Conservation (phyloP, 2,329 filamentous ascomycete species). For the Fusarium continuum region DNA sequence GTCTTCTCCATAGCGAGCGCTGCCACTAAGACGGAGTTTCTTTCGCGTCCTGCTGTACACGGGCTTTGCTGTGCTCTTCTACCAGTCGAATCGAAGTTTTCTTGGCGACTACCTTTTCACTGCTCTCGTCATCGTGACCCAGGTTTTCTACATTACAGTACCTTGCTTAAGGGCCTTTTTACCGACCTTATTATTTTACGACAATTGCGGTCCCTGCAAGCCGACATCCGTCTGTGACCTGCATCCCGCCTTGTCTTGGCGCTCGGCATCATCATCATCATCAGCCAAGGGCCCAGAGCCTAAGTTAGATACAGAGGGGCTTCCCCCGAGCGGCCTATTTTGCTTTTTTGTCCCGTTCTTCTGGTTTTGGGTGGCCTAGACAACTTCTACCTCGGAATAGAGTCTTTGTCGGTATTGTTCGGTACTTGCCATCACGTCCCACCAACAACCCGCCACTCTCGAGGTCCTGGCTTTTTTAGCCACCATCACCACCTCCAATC, state of each 20-base stretch:
- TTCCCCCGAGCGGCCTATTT: background rate
- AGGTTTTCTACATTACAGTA: background rate
- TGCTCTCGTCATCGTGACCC: slow-evolving; percentile 12
- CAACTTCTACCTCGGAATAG: slow-evolving; percentile 18
- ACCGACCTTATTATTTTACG: too few species aligned
- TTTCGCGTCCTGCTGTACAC: background rate
- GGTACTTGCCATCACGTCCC: slow-evolving; percentile 1
- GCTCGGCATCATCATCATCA: slow-evolving; percentile 32
- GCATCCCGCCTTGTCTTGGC: slow-evolving; percentile 33
- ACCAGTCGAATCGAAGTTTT: background rate
- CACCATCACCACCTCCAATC: slow-evolving; percentile 27
- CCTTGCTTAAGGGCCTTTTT: too few species aligned
- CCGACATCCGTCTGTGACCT: slow-evolving; percentile 37
- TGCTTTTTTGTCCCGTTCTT: background rate
- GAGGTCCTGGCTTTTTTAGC: slow-evolving; percentile 19
- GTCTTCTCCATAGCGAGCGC: slow-evolving; percentile 25
- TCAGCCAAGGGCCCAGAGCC: slow-evolving; percentile 24
- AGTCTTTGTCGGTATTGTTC: slow-evolving; percentile 13
- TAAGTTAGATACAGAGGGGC: background rate
- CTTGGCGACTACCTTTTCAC: background rate
- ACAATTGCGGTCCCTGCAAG: slow-evolving; percentile 22
- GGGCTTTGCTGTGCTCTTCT: background rate
- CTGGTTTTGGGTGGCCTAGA: background rate
- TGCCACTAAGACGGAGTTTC: slow-evolving; percentile 30
- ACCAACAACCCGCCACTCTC: slow-evolving; percentile 28